These are phyloP conservation scores for Trifolium fragiferum DNA, from an alignment of 306 rosid species.

Conservation along the genomic window DNA sequence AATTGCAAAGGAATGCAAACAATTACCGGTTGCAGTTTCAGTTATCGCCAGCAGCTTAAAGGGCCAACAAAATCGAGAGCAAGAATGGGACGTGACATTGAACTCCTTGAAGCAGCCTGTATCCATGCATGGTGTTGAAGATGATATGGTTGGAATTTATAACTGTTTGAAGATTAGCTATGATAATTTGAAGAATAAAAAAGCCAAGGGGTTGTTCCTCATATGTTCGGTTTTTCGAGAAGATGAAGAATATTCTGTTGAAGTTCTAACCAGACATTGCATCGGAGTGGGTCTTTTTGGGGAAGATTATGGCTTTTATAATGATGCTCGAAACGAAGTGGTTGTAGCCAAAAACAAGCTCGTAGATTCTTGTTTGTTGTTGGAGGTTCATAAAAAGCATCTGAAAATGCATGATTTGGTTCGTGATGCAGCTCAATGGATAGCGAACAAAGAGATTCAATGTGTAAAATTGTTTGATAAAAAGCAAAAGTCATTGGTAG, in stretches of 20 bases:
- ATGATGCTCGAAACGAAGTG: background rate
- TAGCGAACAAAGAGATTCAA: background rate
- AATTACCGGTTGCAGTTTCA: conserved; percentile 30
- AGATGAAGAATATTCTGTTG: background rate
- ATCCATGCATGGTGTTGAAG: too few relatives aligned
- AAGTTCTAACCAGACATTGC: background rate
- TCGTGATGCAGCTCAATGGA: background rate
- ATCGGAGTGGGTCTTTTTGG: background rate
- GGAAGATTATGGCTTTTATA: background rate
- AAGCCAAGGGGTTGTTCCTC: too few relatives aligned
- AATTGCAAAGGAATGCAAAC: conserved; percentile 31
- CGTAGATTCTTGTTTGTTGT: conserved; percentile 5
- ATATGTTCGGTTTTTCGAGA: too few relatives aligned
- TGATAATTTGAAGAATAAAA: too few relatives aligned
- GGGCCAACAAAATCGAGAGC: background rate
- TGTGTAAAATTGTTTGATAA: too few relatives aligned
- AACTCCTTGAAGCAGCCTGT: background rate
- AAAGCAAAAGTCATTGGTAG: background rate
- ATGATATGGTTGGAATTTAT: too few relatives aligned
- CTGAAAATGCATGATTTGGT: conserved; percentile 40
- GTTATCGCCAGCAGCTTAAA: conserved; percentile 7
- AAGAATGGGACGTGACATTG: background rate
- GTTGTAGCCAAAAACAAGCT: background rate
- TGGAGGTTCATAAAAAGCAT: fast-evolving
- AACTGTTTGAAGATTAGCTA: too few relatives aligned